Evolutionary conservation across 805 yeast genomes (phyloP), one percentile per base, ranked within the genome.

Genomic region (Yarrowia porcina): DNA sequence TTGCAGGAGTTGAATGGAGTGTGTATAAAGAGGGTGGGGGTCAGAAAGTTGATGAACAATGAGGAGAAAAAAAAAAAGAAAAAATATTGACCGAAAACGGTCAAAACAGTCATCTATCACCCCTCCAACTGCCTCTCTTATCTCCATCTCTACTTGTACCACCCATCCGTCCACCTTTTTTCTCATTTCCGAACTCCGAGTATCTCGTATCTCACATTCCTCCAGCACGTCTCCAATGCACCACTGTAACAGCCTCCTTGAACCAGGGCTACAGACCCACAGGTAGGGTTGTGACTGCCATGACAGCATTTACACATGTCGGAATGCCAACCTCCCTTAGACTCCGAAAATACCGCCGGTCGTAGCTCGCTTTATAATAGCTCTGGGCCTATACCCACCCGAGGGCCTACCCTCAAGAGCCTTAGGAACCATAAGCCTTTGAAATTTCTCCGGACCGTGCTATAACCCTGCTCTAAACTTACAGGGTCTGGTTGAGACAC

Each of bases 231-330:
- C 25, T 30, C 13, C 13, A 12, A 45, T 12, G 52, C 52, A 45
- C 23, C 38, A 4, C 36, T 30, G 23, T 18, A 7, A 45, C 52
- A 44, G 36, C 50, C 50, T 45, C 50, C 50, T 45, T 12, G 17
- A 35, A 10, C 15, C 15, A 2, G 12, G 15, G 18, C 9, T 6
- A n/a, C n/a, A n/a, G 28, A 4, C 28, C 28, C 8, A 7, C 35
- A 45, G 50, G 36, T 45, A 45, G 56, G 56, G 56, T 49, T 49
- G 56, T 49, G 56, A 49, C 56, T 49, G 56, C 56, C 39, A 49
- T 49, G 56, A 49, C 39, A 49, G 39, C 20, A 15, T 49, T 49
- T 49, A 49, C 56, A 18, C 52, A 45, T 8, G 12, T 17, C 36
- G 30, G 28, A 45, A 45, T 20, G 35, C 25, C 52, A 45, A 18